Conservation (phyloP, 1,284 basidiomycete genomes). For the Boletellus deceptivus region DNA sequence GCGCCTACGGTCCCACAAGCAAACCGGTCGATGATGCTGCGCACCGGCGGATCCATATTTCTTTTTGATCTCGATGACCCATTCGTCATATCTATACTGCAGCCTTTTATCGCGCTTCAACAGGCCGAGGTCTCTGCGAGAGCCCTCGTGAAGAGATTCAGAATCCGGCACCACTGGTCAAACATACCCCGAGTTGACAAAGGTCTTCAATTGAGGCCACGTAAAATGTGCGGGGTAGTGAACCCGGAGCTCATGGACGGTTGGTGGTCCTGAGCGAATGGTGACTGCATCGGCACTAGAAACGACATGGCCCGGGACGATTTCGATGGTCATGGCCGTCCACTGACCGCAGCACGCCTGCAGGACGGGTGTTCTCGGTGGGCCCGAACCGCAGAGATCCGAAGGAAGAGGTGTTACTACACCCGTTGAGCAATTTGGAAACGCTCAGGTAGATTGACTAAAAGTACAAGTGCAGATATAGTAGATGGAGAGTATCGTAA, state of each 20-base stretch:
- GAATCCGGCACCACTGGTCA: not conserved
- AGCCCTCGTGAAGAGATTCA: not conserved
- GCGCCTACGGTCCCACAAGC: not conserved
- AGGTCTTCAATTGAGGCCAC: conserved; percentile 70
- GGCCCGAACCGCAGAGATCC: too few species aligned
- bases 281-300: not conserved
- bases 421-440: too few species aligned
- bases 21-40: conserved; percentile 17
- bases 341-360: not conserved
- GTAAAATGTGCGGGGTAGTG: conserved; percentile 75
- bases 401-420: not conserved
- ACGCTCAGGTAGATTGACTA: not conserved
- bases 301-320: not conserved
- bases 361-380: too few species aligned
- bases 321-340: conserved; percentile 27
- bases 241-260: conserved; percentile 58
- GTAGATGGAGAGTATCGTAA: not conserved
- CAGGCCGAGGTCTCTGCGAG: conserved; percentile 66
- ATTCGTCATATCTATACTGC: conserved; percentile 62
- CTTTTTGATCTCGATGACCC: conserved; percentile 50
- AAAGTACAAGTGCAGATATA: conserved; percentile 18
- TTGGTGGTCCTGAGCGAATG: conserved; percentile 52
- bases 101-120: conserved; percentile 70
- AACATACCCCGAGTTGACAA: conserved; percentile 70
- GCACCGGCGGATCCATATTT: conserved; percentile 67